These are phyloP conservation scores for Aspergillus clavatus DNA, from an alignment of 2,329 filamentous ascomycete species.

Conservation along the genomic window DNA sequence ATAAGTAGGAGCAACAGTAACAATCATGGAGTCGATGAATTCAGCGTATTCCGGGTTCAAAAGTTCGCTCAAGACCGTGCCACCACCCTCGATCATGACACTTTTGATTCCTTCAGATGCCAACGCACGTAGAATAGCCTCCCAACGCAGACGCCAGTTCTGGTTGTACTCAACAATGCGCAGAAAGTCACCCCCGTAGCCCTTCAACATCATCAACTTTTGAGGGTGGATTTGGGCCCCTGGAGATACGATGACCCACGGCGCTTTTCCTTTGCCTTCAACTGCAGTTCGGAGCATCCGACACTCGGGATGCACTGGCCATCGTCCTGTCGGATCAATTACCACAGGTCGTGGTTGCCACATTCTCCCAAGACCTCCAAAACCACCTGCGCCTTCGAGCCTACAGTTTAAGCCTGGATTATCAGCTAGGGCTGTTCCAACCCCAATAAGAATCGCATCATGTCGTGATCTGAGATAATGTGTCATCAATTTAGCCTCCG, in stretches of 20 bases:
- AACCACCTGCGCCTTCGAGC: slow-evolving; percentile 56
- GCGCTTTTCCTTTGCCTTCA: slow-evolving; percentile 63
- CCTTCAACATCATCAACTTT: slow-evolving; percentile 43
- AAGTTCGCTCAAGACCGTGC: slow-evolving; percentile 72
- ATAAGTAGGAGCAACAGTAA: slow-evolving; percentile 87
- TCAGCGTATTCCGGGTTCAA: slow-evolving; percentile 57
- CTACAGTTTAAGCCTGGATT: slow-evolving; percentile 83
- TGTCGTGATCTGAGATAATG: slow-evolving; percentile 81
- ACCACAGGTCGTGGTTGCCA: slow-evolving; percentile 76
- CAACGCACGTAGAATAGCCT: slow-evolving; percentile 56
- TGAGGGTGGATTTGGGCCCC: slow-evolving; percentile 43
- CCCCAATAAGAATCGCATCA: slow-evolving; percentile 79
- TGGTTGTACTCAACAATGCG: slow-evolving; percentile 36
- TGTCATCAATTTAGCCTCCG: slow-evolving; percentile 84
- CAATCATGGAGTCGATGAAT: slow-evolving; percentile 72
- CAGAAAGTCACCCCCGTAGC: slow-evolving; percentile 45
- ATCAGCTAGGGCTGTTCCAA: slow-evolving; percentile 77
- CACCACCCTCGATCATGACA: slow-evolving; percentile 91
- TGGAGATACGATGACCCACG: slow-evolving; percentile 62
- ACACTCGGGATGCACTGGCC: slow-evolving; percentile 56
- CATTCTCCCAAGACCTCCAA: slow-evolving; percentile 48
- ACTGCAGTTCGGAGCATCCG: slow-evolving; percentile 64
- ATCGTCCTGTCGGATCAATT: slow-evolving; percentile 72
- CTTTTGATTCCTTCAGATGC: slow-evolving; percentile 60
- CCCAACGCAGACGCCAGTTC: slow-evolving; percentile 57